phyloP scores from a whole-genome alignment of 257 asterid genomes.

The Coffea eugenioides region DNA sequence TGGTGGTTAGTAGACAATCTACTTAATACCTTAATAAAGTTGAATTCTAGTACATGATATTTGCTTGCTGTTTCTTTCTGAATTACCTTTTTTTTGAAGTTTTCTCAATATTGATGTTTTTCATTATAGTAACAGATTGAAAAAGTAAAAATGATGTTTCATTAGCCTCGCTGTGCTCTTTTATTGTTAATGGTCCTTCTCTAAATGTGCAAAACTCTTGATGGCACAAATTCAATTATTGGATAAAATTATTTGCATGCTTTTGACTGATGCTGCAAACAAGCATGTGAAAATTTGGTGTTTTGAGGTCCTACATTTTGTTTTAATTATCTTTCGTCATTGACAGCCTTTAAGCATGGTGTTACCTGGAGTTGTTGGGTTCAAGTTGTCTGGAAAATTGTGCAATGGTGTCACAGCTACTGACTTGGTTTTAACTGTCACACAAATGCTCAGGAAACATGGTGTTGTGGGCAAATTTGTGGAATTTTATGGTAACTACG shows the following conservation, averaged over 20 bases:
- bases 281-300: background rate
- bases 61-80: background rate
- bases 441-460: constrained; percentile 87
- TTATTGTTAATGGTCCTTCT: background rate
- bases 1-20: background rate
- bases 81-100: background rate
- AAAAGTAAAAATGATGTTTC: background rate
- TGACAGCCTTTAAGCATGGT: constrained; percentile 96
- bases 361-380: constrained; percentile 92
- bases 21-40: background rate
- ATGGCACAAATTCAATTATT: background rate
- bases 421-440: constrained; percentile 88
- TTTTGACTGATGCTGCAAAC: background rate
- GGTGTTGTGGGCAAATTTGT: constrained; percentile 94
- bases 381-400: constrained; percentile 73
- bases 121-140: background rate
- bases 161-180: background rate
- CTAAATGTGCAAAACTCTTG: background rate
- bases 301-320: background rate
- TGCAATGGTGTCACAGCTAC: constrained; percentile 87
- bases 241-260: background rate
- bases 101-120: background rate
- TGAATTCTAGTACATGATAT: background rate
- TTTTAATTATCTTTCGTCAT: background rate
- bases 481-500: constrained; percentile 37